Percentiles rank a stretch among this genome's conserved stretches.
Evolutionary conservation across 140 eudicot genomes (phyloP).

Genomic region (Erigeron philadelphicus): DNA sequence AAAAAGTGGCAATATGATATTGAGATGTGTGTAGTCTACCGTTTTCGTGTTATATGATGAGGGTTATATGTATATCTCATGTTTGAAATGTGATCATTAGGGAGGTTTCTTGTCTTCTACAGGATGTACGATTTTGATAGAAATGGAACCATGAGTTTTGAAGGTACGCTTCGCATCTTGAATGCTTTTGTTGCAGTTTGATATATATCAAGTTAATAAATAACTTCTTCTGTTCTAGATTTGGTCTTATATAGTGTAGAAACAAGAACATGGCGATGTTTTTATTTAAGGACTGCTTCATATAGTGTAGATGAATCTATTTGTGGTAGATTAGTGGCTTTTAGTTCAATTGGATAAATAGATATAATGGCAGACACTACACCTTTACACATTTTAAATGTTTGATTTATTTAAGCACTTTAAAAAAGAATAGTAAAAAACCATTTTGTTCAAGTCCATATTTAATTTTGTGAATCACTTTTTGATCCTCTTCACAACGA

Average conservation of each 20-base stretch:
- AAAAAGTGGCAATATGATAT: not conserved
- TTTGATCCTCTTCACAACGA: no score
- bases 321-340: not conserved
- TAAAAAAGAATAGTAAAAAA: not conserved
- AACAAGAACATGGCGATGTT: no score
- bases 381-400: not conserved
- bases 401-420: no score
- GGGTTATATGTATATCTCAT: not conserved
- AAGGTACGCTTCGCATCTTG: conserved; percentile 38
- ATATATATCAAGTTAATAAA: no score
- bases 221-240: no score
- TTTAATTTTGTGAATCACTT: not conserved
- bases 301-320: not conserved
- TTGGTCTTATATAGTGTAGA: not conserved
- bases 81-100: not conserved
- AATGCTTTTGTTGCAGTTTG: not conserved
- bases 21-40: conserved; percentile 8
- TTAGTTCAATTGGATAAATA: not conserved
- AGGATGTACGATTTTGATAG: conserved; percentile 90
- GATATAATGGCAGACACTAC: not conserved
- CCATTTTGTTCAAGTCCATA: not conserved
- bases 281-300: no score
- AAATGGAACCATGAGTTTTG: conserved; percentile 90
- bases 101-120: conserved; percentile 20
- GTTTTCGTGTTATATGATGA: not conserved